Base-by-base conservation (phyloP, 192 early-diverging fungal species). In the Phycomyces blakesleeanus region DNA sequence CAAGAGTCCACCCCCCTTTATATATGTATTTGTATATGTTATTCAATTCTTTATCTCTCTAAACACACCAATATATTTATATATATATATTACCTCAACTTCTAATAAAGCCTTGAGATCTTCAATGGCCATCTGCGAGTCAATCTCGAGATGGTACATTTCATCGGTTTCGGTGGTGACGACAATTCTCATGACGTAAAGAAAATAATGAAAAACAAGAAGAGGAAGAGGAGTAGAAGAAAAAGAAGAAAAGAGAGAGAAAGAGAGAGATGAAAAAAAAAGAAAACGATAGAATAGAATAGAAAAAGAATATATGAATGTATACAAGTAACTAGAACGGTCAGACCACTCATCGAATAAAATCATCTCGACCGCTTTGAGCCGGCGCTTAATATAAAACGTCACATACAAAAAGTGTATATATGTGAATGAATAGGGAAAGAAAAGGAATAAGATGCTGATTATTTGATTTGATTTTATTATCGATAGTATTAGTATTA, bases 21-120 rank as follows among this genome's bases (percentile, higher is more conserved):
- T 51, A 5, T 51, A 16, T 20, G 5, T 20, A 8, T 51, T 18
- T 18, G 5, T 20, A 8, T 51, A 16, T 51, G 5, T 20, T 41
- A 25, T 59, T 22, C 18, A 20, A 9, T 41, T 29, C 8, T 59
- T 7, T 59, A 42, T 40, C 9, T 24, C 20, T 59, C 5, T 10
- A n/a, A n/a, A n/a, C n/a, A n/a, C n/a, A n/a, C n/a, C n/a, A n/a
- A n/a, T n/a, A n/a, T n/a, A n/a, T n/a, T n/a, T n/a, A n/a, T n/a
- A n/a, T n/a, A n/a, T n/a, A n/a, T n/a, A n/a, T n/a, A 9, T 66
- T 79, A 86, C 84, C 74, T 94, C 91, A n/a, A 78, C 84, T 74
- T 95, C 93, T n/a, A 93, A 79, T 22, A 97, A 78, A 22, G 91
- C 93, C 61, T 83, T 80, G 29, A 95, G 77, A 74, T 90, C 86